A percentile compares a stretch with the other conserved stretches of the same genome.
Conservation (phyloP, 495 filamentous ascomycete species). For the Patellaria atrata region DNA sequence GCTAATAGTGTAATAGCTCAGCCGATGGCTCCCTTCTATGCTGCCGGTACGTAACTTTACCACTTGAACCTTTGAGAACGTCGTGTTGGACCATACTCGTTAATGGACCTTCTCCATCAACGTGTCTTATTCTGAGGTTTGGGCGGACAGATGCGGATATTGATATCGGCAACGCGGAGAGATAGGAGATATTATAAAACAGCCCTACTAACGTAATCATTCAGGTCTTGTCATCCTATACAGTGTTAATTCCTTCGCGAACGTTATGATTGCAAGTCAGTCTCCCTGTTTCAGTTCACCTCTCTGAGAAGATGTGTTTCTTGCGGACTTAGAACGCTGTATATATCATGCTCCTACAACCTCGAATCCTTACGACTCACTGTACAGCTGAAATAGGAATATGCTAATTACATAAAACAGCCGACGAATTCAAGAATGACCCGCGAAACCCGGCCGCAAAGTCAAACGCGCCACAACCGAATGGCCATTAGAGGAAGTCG, state of each 20-base stretch:
- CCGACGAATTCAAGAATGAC: constrained; percentile 89
- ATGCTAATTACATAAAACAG: constrained; percentile 32
- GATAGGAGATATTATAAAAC: not conserved
- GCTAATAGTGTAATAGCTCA: constrained; percentile 43
- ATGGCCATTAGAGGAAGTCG: too few relatives aligned
- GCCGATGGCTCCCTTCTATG: constrained; percentile 84
- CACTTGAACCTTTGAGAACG: constrained; percentile 1
- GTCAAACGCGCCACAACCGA: too few relatives aligned
- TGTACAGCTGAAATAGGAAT: not conserved
- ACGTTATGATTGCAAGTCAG: constrained; percentile 57
- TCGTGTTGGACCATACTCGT: too few relatives aligned
- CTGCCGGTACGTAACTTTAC: constrained; percentile 57
- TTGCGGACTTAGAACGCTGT: too few relatives aligned
- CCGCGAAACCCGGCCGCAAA: constrained; percentile 71
- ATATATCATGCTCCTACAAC: not conserved
- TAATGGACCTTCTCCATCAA: too few relatives aligned
- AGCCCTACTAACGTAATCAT: constrained; percentile 2
- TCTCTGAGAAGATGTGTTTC: too few relatives aligned
- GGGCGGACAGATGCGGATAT: not conserved
- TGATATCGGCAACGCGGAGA: not conserved
- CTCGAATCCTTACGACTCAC: not conserved
- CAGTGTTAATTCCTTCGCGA: constrained; percentile 69
- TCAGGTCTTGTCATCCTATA: constrained; percentile 70
- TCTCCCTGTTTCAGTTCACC: constrained; percentile 17
- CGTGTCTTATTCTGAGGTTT: too few relatives aligned